Conservation (phyloP, 768 basidiomycete species). For the Asterophora lycoperdoides region DNA sequence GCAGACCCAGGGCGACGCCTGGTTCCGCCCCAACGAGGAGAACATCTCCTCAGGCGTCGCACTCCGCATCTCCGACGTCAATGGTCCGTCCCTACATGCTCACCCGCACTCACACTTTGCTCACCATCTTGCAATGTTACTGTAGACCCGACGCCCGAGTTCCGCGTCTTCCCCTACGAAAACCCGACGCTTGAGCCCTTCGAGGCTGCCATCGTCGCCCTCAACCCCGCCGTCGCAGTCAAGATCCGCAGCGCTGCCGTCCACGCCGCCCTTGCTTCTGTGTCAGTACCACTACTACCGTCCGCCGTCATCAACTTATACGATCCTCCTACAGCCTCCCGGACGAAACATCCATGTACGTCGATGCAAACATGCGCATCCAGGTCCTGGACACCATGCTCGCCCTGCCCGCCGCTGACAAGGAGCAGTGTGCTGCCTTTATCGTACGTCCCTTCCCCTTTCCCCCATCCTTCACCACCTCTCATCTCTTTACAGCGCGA, state of each 20-base stretch:
- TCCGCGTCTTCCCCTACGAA: slow-evolving; percentile 83
- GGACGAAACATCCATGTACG: slow-evolving; percentile 56
- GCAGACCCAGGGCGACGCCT: slow-evolving; percentile 77
- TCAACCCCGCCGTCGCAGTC: slow-evolving; percentile 81
- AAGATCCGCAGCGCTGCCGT: slow-evolving; percentile 77
- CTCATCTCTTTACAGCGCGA: slow-evolving; percentile 61
- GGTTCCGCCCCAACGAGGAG: slow-evolving; percentile 78
- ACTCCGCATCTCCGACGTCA: slow-evolving; percentile 38
- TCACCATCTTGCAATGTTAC: neutral
- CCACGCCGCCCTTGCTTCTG: slow-evolving; percentile 68
- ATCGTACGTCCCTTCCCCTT: slow-evolving; percentile 47
- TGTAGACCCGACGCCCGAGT: slow-evolving; percentile 36
- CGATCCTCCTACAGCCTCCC: slow-evolving; percentile 22
- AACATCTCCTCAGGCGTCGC: slow-evolving; percentile 72
- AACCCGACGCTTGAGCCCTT: slow-evolving; percentile 68
- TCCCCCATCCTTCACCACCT: too few species aligned
- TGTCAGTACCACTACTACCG: slow-evolving; percentile 39
- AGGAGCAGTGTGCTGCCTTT: slow-evolving; percentile 86
- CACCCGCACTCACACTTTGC: neutral
- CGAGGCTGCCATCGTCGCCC: slow-evolving; percentile 60
- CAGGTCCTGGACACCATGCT: slow-evolving; percentile 80
- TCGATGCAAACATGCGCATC: slow-evolving; percentile 81
- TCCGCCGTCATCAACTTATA: too few species aligned
- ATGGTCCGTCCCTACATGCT: slow-evolving; percentile 32
- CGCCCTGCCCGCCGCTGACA: slow-evolving; percentile 73